These are phyloP conservation scores for Phanerochaete sordida DNA, from an alignment of 768 basidiomycete genomes.

Conservation along the genomic window DNA sequence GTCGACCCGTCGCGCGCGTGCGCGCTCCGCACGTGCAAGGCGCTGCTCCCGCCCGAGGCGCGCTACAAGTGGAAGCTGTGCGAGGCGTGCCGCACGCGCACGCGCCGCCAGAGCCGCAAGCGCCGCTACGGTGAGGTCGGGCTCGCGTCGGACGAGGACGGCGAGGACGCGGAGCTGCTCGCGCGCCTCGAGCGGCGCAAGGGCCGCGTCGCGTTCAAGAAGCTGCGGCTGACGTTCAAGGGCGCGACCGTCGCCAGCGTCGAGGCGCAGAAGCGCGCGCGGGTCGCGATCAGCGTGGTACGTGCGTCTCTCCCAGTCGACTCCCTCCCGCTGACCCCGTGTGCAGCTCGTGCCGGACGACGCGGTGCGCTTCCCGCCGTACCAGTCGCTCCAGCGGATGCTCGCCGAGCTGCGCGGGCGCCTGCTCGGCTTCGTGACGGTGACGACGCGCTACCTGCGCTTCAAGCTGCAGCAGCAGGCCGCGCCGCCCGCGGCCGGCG, in stretches of 20 bases:
- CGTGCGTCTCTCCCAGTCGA: neutral
- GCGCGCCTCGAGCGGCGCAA: neutral
- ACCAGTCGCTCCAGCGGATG: slow-evolving; percentile 17
- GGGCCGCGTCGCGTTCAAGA: neutral
- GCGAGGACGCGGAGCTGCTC: neutral
- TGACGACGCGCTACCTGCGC: slow-evolving; percentile 19
- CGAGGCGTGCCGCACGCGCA: slow-evolving; percentile 15
- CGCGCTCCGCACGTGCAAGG: slow-evolving; percentile 11
- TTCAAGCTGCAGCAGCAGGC: slow-evolving; percentile 14
- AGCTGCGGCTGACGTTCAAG: slow-evolving; percentile 6
- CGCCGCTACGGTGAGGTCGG: slow-evolving; percentile 4
- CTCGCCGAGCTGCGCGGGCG: slow-evolving; percentile 15
- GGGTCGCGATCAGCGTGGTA: neutral
- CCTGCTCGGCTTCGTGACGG: slow-evolving; percentile 16
- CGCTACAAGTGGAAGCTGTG: slow-evolving; percentile 20
- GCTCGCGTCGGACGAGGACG: neutral
- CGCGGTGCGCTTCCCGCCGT: slow-evolving; percentile 5
- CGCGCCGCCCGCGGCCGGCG: neutral
- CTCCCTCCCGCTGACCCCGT: neutral
- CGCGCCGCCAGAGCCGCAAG: slow-evolving; percentile 9
- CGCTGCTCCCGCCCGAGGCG: slow-evolving; percentile 14
- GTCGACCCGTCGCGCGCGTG: slow-evolving; percentile 14
- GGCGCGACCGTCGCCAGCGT: slow-evolving; percentile 9
- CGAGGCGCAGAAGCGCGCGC: neutral
- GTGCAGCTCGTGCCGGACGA: neutral